These are phyloP conservation scores for Amylostereum chailletii DNA, from an alignment of 1,284 basidiomycete genomes.

Conservation along the genomic window DNA sequence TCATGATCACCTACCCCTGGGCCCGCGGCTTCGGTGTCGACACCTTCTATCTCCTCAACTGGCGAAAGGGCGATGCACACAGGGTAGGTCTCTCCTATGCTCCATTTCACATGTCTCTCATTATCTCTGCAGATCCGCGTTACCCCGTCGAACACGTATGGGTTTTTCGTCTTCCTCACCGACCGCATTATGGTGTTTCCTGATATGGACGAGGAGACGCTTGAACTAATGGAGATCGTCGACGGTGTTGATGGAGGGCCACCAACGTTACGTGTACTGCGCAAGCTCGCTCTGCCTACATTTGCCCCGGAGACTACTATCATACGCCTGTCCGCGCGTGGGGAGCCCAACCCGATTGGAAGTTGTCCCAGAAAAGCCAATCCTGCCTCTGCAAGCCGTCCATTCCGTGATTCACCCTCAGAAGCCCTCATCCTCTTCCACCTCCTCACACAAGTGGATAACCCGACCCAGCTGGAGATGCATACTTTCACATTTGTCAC, in stretches of 20 bases:
- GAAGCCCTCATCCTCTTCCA: constrained; percentile 34
- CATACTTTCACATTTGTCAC: constrained; percentile 29
- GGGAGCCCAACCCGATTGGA: constrained; percentile 35
- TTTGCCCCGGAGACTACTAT: constrained; percentile 20
- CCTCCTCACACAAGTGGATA: constrained; percentile 19
- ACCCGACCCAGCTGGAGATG: constrained; percentile 8
- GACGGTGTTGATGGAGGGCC: constrained; percentile 3
- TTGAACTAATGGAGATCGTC: constrained; percentile 33
- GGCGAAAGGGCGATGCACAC: constrained; percentile 30
- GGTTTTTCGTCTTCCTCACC: constrained; percentile 31
- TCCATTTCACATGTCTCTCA: constrained; percentile 1
- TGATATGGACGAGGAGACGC: constrained; percentile 22
- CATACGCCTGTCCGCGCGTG: constrained; percentile 28
- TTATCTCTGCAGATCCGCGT: constrained; percentile 15
- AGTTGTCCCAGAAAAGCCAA: constrained; percentile 2
- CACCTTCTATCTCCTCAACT: constrained; percentile 31
- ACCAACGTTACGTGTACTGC: constrained; percentile 6
- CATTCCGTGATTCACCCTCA: constrained; percentile 24
- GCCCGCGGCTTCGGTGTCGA: constrained; percentile 16
- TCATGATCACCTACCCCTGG: constrained; percentile 27
- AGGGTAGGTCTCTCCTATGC: constrained; percentile 20
- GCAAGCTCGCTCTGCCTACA: constrained; percentile 25
- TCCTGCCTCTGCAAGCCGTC: constrained; percentile 3
- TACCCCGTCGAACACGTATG: constrained; percentile 23
- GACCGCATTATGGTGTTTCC: constrained; percentile 32